Conservation (phyloP, 1,139 yeast species). For the Sugiyamaella neomexicana region DNA sequence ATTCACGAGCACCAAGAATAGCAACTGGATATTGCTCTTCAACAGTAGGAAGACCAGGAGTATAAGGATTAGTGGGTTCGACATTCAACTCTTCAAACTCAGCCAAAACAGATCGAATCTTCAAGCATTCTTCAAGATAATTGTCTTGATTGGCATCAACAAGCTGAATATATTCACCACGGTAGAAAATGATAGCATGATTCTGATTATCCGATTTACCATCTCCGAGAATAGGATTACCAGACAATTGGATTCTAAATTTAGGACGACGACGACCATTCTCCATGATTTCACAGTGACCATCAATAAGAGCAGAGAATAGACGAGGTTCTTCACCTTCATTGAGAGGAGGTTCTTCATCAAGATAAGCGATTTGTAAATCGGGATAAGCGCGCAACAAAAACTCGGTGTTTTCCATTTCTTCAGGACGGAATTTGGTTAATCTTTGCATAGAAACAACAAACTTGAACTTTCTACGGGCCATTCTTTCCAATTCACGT, state of each 20-base stretch:
- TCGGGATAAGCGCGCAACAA: conserved; percentile 98
- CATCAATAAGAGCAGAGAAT: conserved; percentile 94
- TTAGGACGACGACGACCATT: conserved; percentile 99
- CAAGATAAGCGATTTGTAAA: conserved; percentile 95
- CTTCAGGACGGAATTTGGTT: conserved; percentile 95
- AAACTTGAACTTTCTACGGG: conserved; percentile 97
- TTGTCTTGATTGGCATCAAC: conserved; percentile 99
- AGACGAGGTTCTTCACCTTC: conserved; percentile 99
- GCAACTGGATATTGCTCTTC: conserved; percentile 67
- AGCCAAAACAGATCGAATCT: conserved; percentile 94
- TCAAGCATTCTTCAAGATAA: conserved; percentile 96
- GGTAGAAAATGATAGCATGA: conserved; percentile 93
- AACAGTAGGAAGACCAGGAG: conserved; percentile 44
- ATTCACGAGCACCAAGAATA: conserved; percentile 98
- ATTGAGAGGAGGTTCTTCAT: conserved; percentile 81
- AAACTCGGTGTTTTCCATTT: conserved; percentile 97
- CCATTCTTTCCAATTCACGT: conserved; percentile 97
- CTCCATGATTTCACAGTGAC: conserved; percentile 96
- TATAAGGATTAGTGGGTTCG: conserved; percentile 48
- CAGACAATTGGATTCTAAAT: conserved; percentile 95
- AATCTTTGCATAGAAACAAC: conserved; percentile 98
- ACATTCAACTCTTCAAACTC: conserved; percentile 94
- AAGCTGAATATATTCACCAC: conserved; percentile 98
- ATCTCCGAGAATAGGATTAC: conserved; percentile 98
- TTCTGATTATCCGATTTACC: conserved; percentile 99